phyloP scores from a whole-genome alignment of 805 yeast genomes.

The Nakazawaea ernobii region DNA sequence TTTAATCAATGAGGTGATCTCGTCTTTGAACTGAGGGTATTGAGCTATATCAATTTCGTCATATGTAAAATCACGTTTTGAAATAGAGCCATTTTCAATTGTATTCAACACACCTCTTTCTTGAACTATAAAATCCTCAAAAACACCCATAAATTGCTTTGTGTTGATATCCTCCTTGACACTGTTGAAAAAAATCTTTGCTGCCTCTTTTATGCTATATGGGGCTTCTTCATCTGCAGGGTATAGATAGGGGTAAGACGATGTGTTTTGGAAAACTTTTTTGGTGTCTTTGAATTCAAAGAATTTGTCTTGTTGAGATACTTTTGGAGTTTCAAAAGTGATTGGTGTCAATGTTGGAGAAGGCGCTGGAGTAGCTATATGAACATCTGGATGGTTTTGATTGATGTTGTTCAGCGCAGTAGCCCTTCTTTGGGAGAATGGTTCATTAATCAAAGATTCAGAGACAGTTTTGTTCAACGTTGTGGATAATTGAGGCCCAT shows the following conservation, averaged over 20 bases:
- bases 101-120: slow-evolving; percentile 51
- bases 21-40: slow-evolving; percentile 30
- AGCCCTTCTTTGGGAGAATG: slow-evolving; percentile 22
- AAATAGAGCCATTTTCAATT: slow-evolving; percentile 12
- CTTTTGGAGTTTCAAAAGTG: background rate
- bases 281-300: slow-evolving; percentile 9
- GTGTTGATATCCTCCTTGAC: slow-evolving; percentile 63
- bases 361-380: slow-evolving; percentile 84
- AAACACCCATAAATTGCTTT: slow-evolving; percentile 65
- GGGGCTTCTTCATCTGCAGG: slow-evolving; percentile 47
- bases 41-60: slow-evolving; percentile 22
- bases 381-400: slow-evolving; percentile 35
- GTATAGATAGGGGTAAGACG: slow-evolving; percentile 25
- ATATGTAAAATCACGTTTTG: slow-evolving; percentile 15
- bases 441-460: slow-evolving; percentile 22
- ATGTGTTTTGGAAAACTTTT: slow-evolving; percentile 26
- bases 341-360: slow-evolving; percentile 65
- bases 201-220: slow-evolving; percentile 72
- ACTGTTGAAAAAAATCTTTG: slow-evolving; percentile 55
- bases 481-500: background rate
- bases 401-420: slow-evolving; percentile 27
- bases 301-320: background rate
- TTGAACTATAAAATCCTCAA: slow-evolving; percentile 63
- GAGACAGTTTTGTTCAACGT: background rate
- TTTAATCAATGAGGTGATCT: slow-evolving; percentile 39